These are phyloP conservation scores for Toxicodendron radicans DNA, from an alignment of 345 rosid species.

Conservation along the genomic window DNA sequence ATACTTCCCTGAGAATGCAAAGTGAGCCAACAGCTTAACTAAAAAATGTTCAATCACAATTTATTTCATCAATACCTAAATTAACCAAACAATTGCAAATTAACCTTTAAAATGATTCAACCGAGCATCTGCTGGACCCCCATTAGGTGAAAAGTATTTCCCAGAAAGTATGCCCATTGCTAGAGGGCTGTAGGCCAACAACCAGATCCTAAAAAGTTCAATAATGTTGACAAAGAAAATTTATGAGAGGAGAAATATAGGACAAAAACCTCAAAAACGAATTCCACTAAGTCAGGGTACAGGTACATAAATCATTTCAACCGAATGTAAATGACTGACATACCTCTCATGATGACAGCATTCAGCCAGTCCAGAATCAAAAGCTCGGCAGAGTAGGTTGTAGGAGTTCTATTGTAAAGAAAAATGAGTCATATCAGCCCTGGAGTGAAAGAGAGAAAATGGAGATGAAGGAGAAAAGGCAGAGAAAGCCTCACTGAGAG, in stretches of 20 bases:
- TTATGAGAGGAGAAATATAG: neutral
- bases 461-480: conserved; percentile 3
- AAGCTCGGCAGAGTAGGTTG: conserved; percentile 57
- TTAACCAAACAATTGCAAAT: conserved; percentile 3
- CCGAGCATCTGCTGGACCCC: conserved; percentile 51
- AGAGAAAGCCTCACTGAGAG: neutral
- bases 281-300: neutral
- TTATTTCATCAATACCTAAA: neutral
- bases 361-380: conserved; percentile 61
- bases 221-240: conserved; percentile 1
- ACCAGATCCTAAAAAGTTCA: conserved; percentile 36
- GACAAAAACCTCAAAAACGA: neutral
- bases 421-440: conserved; percentile 19
- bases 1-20: conserved; percentile 43
- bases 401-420: conserved; percentile 44
- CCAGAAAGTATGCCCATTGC: conserved; percentile 75
- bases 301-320: neutral
- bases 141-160: conserved; percentile 50
- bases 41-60: conserved; percentile 8
- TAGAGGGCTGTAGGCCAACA: conserved; percentile 67
- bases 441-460: neutral
- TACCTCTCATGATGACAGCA: conserved; percentile 70
- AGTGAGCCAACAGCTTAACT: neutral
- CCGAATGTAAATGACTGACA: neutral
- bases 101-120: conserved; percentile 56